phyloP scores from a whole-genome alignment of 371 early-diverging fungal species.

The Mucor sp. region DNA sequence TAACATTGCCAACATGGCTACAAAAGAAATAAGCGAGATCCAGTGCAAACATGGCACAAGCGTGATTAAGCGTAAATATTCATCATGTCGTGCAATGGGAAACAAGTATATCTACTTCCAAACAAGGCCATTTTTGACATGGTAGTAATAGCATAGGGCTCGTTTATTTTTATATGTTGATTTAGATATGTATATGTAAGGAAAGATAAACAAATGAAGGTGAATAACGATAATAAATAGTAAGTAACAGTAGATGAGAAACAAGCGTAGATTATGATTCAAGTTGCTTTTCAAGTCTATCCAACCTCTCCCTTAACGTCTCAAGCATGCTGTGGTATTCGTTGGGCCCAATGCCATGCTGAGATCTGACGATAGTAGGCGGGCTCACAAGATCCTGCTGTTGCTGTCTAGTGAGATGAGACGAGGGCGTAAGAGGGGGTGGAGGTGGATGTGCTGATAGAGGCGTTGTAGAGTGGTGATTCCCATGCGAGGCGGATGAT shows the following conservation, averaged over 20 bases:
- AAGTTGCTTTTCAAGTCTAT: slow-evolving; percentile 29
- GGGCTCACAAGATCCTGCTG: not conserved
- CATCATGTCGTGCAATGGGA: no score
- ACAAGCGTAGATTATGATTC: slow-evolving; percentile 10
- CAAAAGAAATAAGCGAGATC: no score
- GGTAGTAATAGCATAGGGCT: not conserved
- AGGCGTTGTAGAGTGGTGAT: not conserved
- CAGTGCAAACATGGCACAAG: no score
- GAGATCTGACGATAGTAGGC: slow-evolving; percentile 34
- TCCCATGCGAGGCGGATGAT: not conserved
- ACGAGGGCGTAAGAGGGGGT: no score
- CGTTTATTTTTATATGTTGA: not conserved
- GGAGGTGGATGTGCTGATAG: not conserved
- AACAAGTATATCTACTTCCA: no score
- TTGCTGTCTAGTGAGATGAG: not conserved
- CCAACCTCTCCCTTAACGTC: slow-evolving; percentile 27
- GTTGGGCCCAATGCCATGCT: slow-evolving; percentile 31
- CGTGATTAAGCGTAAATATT: no score
- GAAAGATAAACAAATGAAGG: not conserved
- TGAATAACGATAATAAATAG: not conserved
- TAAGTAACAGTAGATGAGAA: not conserved
- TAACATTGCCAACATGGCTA: no score
- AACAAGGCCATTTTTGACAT: not conserved
- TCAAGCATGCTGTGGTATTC: slow-evolving; percentile 29
- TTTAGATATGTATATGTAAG: not conserved